These are phyloP conservation scores for Fusarium falciforme DNA, from an alignment of 2,329 filamentous ascomycete genomes.

Conservation along the genomic window DNA sequence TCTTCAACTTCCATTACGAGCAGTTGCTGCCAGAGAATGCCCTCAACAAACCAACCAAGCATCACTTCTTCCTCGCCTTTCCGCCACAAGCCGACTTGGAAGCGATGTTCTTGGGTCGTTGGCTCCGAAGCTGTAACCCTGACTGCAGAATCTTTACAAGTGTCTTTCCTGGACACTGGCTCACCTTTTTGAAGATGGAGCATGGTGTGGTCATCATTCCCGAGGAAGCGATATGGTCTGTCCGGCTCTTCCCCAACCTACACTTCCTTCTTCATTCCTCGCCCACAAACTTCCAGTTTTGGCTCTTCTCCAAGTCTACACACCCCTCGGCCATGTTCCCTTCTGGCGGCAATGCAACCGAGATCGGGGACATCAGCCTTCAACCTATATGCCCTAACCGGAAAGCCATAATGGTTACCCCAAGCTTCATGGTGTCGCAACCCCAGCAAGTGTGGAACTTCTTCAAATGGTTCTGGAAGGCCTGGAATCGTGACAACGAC, in stretches of 20 bases:
- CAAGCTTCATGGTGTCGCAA: conserved; percentile 55
- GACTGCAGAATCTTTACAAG: conserved; percentile 57
- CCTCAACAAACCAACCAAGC: conserved; percentile 31
- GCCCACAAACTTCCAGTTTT: conserved; percentile 49
- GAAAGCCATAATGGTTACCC: conserved; percentile 53
- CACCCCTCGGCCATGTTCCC: conserved; percentile 30
- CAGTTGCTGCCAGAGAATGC: conserved; percentile 40
- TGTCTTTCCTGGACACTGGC: conserved; percentile 59
- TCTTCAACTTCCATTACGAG: conserved; percentile 49
- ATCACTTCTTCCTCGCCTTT: conserved; percentile 62
- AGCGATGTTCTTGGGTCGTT: conserved; percentile 54
- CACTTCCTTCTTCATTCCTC: conserved; percentile 46
- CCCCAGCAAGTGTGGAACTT: conserved; percentile 50
- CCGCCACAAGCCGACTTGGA: conserved; percentile 52
- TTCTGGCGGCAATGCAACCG: background rate
- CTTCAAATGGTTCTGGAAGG: conserved; percentile 51
- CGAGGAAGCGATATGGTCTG: conserved; percentile 52
- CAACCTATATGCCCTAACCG: conserved; percentile 47
- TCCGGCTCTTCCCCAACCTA: conserved; percentile 56
- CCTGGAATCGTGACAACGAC: conserved; percentile 22
- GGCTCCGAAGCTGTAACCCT: conserved; percentile 56
- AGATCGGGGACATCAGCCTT: conserved; percentile 41
- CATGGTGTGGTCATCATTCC: conserved; percentile 57
- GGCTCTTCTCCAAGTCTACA: conserved; percentile 53
- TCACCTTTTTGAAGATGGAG: conserved; percentile 51